Base-by-base conservation (phyloP, 2,329 filamentous ascomycete genomes). In the Ramularia endophylla region DNA sequence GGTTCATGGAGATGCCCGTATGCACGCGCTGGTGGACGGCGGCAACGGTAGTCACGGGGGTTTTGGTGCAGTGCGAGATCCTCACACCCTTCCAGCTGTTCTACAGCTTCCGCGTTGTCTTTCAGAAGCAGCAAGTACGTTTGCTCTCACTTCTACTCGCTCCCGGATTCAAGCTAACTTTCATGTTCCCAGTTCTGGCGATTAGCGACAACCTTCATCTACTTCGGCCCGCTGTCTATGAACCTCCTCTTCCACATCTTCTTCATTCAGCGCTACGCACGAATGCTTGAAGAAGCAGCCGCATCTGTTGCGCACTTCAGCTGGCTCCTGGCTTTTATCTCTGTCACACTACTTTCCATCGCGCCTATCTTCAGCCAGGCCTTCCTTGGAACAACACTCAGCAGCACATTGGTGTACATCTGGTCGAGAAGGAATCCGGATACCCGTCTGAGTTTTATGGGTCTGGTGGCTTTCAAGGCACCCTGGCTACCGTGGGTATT, bases 1-100 rank as follows among this genome's bases (percentile, higher is more conserved):
- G 92, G 92, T 97, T 95, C 67, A 95, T 87, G 76, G 92, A 98
- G 65, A 95, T 95, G 85, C 92, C 92, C 3, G 80, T 92, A 18
- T 94, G 89, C 66, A 98, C 92, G 27, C 75, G 92, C 47, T 94
- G 86, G 83, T 98, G 92, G 92, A 97, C 92, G 16, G 89, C 87
- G 17, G 88, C 89, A 4, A 94, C 89, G 0, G 81, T 97, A 30
- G 71, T 87, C 43, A 92, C 85, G 8, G 94, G 88, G 54, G 80
- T 88, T 12, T 70, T 97, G 54, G 88, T 97, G 4, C 92, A 97
- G 66, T 97, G 88, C 67, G 81, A 94, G 58, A 82, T 97, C 63
- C 72, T 97, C 50, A 92, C 85, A 11, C 87, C 89, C 7, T 95
- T 94, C 60, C 89, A 97, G 68, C 78, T 98, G 19, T 98, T 97